Evolutionary conservation across 208 protist genomes (phyloP).

Genomic region (Leishmania braziliensis): DNA sequence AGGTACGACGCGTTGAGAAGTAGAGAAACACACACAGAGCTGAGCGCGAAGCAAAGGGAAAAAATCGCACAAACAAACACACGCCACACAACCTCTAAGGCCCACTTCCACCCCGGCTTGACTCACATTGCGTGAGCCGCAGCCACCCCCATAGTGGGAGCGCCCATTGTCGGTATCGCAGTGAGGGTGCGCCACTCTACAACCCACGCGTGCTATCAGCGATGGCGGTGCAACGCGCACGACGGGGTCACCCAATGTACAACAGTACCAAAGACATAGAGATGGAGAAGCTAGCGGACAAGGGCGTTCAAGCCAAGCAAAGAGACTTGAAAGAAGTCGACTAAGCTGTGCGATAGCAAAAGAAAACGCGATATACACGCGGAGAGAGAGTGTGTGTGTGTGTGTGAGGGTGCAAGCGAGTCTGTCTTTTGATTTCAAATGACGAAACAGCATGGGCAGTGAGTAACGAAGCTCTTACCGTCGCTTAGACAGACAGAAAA

Average conservation of each 20-base stretch:
- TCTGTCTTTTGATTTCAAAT: no score
- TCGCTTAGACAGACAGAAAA: neutral
- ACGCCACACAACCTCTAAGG: neutral
- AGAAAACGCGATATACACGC: neutral
- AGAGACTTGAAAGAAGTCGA: neutral
- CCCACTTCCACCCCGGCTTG: neutral
- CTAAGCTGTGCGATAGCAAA: neutral
- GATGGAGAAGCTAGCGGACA: neutral
- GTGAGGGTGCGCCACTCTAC: neutral
- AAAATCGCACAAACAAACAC: neutral
- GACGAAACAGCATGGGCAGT: neutral
- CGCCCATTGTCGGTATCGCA: neutral
- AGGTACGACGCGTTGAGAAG: neutral
- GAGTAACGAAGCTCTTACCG: neutral
- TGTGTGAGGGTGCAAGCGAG: neutral
- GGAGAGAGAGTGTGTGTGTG: neutral
- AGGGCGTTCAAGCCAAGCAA: neutral
- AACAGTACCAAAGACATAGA: neutral
- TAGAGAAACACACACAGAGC: neutral
- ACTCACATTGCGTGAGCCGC: neutral
- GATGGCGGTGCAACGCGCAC: neutral
- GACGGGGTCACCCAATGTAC: neutral
- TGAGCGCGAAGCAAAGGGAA: neutral
- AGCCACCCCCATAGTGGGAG: neutral
- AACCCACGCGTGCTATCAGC: neutral